These are phyloP conservation scores for Eucalyptus marginata DNA, from an alignment of 345 rosid genomes.

Conservation along the genomic window DNA sequence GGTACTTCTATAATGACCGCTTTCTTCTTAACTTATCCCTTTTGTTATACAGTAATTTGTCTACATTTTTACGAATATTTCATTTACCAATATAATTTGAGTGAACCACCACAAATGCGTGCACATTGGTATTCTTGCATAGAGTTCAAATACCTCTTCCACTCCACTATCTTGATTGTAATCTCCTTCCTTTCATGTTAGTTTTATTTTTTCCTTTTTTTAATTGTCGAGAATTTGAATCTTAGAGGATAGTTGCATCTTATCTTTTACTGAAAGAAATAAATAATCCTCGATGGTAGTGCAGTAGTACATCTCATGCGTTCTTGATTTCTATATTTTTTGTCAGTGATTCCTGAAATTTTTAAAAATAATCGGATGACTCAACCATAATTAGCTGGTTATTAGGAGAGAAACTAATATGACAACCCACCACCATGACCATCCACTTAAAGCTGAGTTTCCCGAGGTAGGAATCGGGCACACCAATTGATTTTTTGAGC, in stretches of 20 bases:
- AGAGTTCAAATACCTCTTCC: too few species aligned
- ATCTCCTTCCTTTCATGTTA: too few species aligned
- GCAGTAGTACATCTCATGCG: accelerated
- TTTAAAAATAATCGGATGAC: neutral
- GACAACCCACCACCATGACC: neutral
- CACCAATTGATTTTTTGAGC: neutral
- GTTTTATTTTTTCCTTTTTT: neutral
- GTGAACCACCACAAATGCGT: too few species aligned
- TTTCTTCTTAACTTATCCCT: too few species aligned
- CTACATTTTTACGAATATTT: too few species aligned
- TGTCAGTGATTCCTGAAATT: neutral
- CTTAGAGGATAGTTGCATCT: neutral
- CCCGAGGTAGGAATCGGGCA: too few species aligned
- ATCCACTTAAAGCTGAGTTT: neutral
- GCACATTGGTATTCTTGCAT: too few species aligned
- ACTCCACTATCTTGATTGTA: too few species aligned
- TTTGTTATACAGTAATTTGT: too few species aligned
- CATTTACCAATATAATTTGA: too few species aligned
- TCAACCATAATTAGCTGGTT: neutral
- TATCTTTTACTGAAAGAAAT: neutral
- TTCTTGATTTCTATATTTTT: neutral
- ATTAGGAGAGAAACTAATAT: neutral
- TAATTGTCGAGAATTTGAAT: neutral
- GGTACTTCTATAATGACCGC: accelerated
- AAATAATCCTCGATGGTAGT: neutral